Evolutionary conservation across 2,329 filamentous ascomycete genomes (phyloP), one percentile per base, ranked within the genome.

Genomic region (Penicillium fuscoglaucum): DNA sequence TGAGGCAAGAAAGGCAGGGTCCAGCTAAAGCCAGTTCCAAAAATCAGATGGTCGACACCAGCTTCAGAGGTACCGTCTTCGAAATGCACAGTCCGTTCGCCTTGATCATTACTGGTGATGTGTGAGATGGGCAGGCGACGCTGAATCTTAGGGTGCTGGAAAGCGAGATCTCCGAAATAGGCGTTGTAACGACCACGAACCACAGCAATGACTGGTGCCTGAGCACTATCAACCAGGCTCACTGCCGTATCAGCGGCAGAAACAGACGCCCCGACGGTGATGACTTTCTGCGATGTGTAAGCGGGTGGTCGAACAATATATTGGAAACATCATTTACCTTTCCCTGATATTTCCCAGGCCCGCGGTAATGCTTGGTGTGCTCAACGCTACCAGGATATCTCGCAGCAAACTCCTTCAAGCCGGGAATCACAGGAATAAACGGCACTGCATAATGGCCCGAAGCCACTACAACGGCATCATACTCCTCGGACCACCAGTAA

Each of bases 11-110:
- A 89, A 0, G 85, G 86, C 0, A 88, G 68, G 0, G 83, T 84
- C 84, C 84, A 89, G 28, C 78, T 81, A 69, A 87, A 89, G 0
- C 87, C 87, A 0, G 87, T 90, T 24, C 85, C 86, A 58, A 89
- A 87, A 61, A 90, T 82, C 60, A 90, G 78, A 64, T 83, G 69
- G 68, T 90, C 87, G 15, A 89, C 82, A 19, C 82, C 75, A 0
- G 76, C 61, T 7, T 86, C 76, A 0, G 68, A 75, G 1, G 75
- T 80, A 2, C 85, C 85, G 61, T 88, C 83, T 35, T 79, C 75
- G 48, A 89, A 84, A 41, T 72, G 56, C 57, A 83, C 76, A 0
- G 87, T 82, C 24, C 79, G 71, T 77, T 39, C 80, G 74, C 24
- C 77, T 52, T 52, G 57, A 65, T 35, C 71, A 49, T 59, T 84